Conservation (phyloP, 1,139 yeast species). For the Geotrichum cucujoidarum region DNA sequence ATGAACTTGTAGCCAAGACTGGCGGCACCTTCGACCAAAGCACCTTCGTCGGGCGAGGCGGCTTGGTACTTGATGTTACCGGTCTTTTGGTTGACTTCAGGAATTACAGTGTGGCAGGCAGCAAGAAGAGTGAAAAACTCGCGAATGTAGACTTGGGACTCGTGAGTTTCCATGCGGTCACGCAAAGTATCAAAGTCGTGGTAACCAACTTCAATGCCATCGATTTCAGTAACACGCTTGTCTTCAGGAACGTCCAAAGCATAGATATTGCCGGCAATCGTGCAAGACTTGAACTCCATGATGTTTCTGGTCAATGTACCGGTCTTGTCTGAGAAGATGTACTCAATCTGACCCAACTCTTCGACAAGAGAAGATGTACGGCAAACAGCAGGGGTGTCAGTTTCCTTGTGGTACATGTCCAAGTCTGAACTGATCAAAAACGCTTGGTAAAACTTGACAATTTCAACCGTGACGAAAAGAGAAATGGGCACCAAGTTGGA, state of each 20-base stretch:
- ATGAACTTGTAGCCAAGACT: conserved; percentile 76
- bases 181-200: conserved; percentile 66
- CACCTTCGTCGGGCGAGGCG: conserved; percentile 99
- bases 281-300: conserved; percentile 93
- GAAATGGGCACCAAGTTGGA: conserved; percentile 90
- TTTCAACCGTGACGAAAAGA: conserved; percentile 89
- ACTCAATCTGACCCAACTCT: conserved; percentile 93
- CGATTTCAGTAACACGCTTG: conserved; percentile 61
- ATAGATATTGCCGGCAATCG: conserved; percentile 89
- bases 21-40: conserved; percentile 95
- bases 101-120: conserved; percentile 96
- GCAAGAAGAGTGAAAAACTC: conserved; percentile 81
- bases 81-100: conserved; percentile 57
- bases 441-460: conserved; percentile 93
- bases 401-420: conserved; percentile 81
- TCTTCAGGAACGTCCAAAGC: conserved; percentile 91
- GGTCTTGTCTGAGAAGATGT: conserved; percentile 92
- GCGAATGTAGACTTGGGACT: conserved; percentile 61
- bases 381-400: conserved; percentile 92
- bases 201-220: conserved; percentile 79
- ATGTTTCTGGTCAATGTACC: conserved; percentile 93
- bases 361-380: conserved; percentile 93
- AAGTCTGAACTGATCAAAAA: conserved; percentile 88
- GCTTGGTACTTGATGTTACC: conserved; percentile 82
- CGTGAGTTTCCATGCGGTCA: conserved; percentile 44